Percentiles rank a stretch among this genome's conserved stretches.
Conservation (phyloP, 2,329 filamentous ascomycete species). For the Chaetomium strumarium region DNA sequence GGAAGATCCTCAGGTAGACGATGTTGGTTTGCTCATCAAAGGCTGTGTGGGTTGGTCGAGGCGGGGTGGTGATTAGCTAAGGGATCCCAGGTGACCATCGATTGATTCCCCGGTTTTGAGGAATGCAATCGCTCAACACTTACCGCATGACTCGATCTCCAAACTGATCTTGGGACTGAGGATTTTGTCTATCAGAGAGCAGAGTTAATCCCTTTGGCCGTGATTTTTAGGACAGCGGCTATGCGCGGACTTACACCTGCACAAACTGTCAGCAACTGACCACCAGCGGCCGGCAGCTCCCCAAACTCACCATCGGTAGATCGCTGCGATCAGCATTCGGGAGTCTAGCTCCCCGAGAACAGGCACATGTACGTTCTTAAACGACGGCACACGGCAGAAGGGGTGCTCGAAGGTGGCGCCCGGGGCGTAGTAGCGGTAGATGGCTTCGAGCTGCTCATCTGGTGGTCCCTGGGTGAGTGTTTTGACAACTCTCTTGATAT, state of each 20-base stretch:
- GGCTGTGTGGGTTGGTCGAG: conserved; percentile 43
- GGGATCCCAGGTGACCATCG: not conserved
- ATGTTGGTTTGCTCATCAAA: conserved; percentile 59
- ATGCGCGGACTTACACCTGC: conserved; percentile 9
- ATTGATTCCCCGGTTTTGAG: not conserved
- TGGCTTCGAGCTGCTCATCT: conserved; percentile 55
- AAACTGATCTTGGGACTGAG: conserved; percentile 69
- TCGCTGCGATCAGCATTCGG: conserved; percentile 57
- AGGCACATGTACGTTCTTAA: conserved; percentile 38
- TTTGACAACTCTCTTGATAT: conserved; percentile 62
- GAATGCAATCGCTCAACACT: conserved; percentile 2
- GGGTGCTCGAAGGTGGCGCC: conserved; percentile 72
- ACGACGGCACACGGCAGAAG: conserved; percentile 63
- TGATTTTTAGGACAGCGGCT: not conserved
- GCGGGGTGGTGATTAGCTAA: not conserved
- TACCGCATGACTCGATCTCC: conserved; percentile 54
- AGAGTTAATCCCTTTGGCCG: not conserved
- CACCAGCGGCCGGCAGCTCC: no score
- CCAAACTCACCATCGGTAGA: conserved; percentile 59
- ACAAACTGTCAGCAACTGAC: not conserved
- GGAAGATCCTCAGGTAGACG: conserved; percentile 69
- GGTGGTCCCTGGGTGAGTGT: conserved; percentile 62
- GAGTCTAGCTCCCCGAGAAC: conserved; percentile 48
- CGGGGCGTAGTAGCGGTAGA: conserved; percentile 68
- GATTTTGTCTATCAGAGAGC: conserved; percentile 56